phyloP scores from a whole-genome alignment of 164 flowering plant species.

The Sedum album region DNA sequence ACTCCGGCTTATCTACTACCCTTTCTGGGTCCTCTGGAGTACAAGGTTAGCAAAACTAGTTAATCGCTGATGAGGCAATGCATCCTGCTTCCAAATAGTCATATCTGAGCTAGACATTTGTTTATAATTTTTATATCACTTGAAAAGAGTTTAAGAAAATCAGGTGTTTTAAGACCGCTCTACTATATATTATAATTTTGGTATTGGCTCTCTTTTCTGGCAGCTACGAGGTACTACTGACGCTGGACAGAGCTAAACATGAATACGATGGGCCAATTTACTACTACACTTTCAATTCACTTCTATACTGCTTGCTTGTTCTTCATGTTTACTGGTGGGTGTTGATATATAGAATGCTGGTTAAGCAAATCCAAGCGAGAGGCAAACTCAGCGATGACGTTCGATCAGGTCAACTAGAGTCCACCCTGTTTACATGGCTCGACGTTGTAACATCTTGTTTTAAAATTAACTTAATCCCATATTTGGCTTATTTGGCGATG shows the following conservation, averaged over 20 bases:
- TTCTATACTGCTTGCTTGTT: slow-evolving; percentile 73
- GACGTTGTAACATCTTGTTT: neutral
- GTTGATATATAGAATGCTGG: slow-evolving; percentile 81
- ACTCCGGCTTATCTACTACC: slow-evolving; percentile 78
- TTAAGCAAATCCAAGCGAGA: slow-evolving; percentile 75
- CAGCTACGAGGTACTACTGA: slow-evolving; percentile 76
- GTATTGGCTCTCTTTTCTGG: slow-evolving; percentile 6
- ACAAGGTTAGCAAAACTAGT: slow-evolving; percentile 52
- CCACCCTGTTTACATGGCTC: neutral
- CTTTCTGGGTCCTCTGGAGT: slow-evolving; percentile 88
- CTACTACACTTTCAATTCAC: slow-evolving; percentile 76
- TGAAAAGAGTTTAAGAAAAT: neutral
- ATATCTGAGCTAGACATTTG: neutral
- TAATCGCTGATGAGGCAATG: neutral
- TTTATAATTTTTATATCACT: neutral
- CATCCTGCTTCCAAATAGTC: neutral
- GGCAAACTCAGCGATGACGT: slow-evolving; percentile 88
- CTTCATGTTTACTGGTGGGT: slow-evolving; percentile 93
- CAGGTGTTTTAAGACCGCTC: neutral
- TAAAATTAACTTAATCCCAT: neutral
- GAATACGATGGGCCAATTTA: slow-evolving; percentile 67
- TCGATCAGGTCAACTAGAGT: slow-evolving; percentile 60
- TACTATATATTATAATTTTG: neutral
- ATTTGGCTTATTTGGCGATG: neutral
- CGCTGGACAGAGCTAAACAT: slow-evolving; percentile 64